Conservation (phyloP, 1,284 basidiomycete species). For the Retiboletus flavoniger region DNA sequence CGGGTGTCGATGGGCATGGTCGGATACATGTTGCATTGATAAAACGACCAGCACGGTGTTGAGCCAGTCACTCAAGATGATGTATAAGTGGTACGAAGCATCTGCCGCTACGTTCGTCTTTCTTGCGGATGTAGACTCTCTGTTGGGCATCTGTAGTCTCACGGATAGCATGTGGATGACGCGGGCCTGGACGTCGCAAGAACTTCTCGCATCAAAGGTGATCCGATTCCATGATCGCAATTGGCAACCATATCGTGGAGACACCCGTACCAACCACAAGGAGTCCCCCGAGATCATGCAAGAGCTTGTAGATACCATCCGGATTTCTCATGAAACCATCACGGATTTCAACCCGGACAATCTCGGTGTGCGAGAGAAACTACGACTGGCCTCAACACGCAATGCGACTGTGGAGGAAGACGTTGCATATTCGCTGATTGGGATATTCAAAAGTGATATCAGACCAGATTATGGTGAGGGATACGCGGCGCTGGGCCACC, state of each 20-base stretch:
- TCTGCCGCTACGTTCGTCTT: too few species aligned
- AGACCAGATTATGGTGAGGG: conserved; percentile 14
- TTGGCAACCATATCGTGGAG: too few species aligned
- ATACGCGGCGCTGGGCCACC: background rate
- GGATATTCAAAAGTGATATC: conserved; percentile 18
- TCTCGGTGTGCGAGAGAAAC: conserved; percentile 9
- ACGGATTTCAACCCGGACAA: conserved; percentile 8
- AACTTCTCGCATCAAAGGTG: conserved; percentile 13
- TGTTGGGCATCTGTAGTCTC: background rate
- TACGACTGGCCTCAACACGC: too few species aligned
- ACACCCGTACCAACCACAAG: too few species aligned
- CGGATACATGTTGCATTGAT: too few species aligned
- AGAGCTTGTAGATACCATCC: conserved; percentile 15
- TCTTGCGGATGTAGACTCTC: too few species aligned
- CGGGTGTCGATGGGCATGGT: too few species aligned
- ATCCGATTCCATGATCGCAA: conserved; percentile 7
- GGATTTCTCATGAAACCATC: conserved; percentile 4
- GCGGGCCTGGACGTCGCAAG: conserved; percentile 16
- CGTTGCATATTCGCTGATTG: conserved; percentile 13
- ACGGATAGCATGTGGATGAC: background rate
- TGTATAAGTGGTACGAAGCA: too few species aligned
- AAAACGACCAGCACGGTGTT: too few species aligned
- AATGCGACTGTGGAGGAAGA: too few species aligned
- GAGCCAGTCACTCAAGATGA: too few species aligned
- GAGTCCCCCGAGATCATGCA: background rate